Evolutionary conservation across 208 protist genomes (phyloP), one percentile per base, ranked within the genome.

Genomic region (Leishmania martiniquensis): DNA sequence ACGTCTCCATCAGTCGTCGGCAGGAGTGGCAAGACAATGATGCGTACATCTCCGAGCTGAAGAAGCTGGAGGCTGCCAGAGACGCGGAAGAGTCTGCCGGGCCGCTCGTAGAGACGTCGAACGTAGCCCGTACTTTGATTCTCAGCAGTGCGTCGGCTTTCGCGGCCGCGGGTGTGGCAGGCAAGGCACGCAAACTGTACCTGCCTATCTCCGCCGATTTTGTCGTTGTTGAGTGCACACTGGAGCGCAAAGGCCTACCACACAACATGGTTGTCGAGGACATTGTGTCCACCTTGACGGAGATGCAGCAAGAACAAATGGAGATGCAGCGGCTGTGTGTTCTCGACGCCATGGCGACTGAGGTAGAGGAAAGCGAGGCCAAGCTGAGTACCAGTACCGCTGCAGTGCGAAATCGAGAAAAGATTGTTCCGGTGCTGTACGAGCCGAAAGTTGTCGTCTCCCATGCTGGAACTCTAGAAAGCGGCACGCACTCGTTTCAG

Each of bases 241-340:
- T 97, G 39, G 94, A 97, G 81, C 87, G 90, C 20, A 90, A 88
- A 66, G 94, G 94, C 7, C 83, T 97, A 7, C 91, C 91, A 59
- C 92, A 96, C 78, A 91, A 93, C 75, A 82, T 96, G 71, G 94
- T 97, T 13, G 67, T 97, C 12, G 89, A 97, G 54, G 94, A 97
- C 71, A 89, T 97, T 32, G 89, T 87, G 17, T 77, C 89, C 49
- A 87, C 84, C 20, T 82, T 97, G 45, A 85, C 80, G 6, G 89
- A 94, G 52, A 84, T 97, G 87, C 93, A 95, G 76, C 82, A 80
- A 39, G 84, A 94, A 55, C 80, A 83, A 25, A 81, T 93, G 42
- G 91, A 95, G 42, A 89, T 91, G 87, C 85, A 89, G 32, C 89
- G 93, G 1, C 82, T 95, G 22, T 84, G 90, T 20, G 70, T 94